Evolutionary conservation across 257 asterid species (phyloP), one percentile per base, ranked within the genome.

Genomic region (Nicotiana tomentosiformis): DNA sequence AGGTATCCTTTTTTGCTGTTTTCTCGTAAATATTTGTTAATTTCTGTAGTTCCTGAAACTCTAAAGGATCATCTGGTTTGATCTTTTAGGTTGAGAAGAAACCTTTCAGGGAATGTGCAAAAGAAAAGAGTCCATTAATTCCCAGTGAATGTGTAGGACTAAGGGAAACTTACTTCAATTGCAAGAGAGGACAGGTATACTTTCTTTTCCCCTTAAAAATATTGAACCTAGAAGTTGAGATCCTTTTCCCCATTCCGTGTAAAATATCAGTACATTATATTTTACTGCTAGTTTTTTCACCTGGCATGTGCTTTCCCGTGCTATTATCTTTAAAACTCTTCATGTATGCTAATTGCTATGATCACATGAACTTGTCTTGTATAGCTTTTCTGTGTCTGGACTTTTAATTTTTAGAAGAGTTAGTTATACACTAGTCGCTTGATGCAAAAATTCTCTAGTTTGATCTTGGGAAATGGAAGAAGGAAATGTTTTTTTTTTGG

Each of bases 181-280:
- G 98, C 93, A 94, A 95, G 88, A 93, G 99, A 89, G 99, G 98
- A 78, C 99, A 94, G 94, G 99, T 87, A 85, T 77, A 84, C 78
- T 11, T 62, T 30, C 9, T 11, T 32, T 8, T 2, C 15, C 17
- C 55, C 78, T 78, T 64, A 32, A 37, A 68, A 17, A 33, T 16
- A 0, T 15, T 16, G 5, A 53, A 53, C 58, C 1, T 53, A 53
- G 58, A 53, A 53, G 58, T 55, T 55, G 8, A 5, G 18, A 53
- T 53, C 58, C 51, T 8, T 39, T 43, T 43, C 10, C 51, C 51
- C 11, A 43, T 43, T 43, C 17, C 57, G 0, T 12, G 3, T 35
- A 20, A 56, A 33, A 32, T 20, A 12, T 57, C 39, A 32, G 33
- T 32, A 56, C 78, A 1, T 4, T n/a, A 20, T n/a, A 51, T 20